Base-by-base conservation (phyloP, 179 eudicot genomes). In the Amaranthus tricolor region DNA sequence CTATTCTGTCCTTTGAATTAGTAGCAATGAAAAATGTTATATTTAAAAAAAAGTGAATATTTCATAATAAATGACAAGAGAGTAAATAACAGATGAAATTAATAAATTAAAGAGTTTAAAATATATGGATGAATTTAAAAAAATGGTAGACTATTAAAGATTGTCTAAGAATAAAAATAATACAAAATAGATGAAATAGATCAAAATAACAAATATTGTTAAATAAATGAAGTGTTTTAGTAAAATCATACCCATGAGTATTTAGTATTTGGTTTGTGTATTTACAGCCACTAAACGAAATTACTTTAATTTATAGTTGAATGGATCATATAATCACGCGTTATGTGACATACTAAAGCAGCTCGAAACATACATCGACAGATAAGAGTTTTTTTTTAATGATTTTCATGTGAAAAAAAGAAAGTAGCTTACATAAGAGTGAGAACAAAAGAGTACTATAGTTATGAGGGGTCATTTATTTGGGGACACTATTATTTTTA, bases 381-480 rank as follows among this genome's bases (percentile, higher is more conserved):
- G 74, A 71, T 57, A 19, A 60, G 31, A 69, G 72, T 69, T 31
- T 31, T 58, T 72, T 74, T 13, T 78, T 77, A 78, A 77, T 80
- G 79, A 77, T 80, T 83, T 75, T 78, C 49, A 50, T 66, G 48
- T 72, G 79, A 74, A 78, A 66, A 70, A 73, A 75, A 54, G 14
- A 73, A 75, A 72, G 47, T 52, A 66, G 82, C 82, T 79, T 82
- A 82, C 85, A 66, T 79, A 79, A 82, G 77, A 79, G 60, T 76
- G 79, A 77, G 76, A 74, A 12, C 21, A 54, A 62, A 54, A 24
- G 62, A 62, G 12, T 10, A 49, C n/a, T n/a, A n/a, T n/a, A n/a
- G n/a, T n/a, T 63, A 8, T 48, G 51, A 31, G 68, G 59, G 69
- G 55, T 72, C 53, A 69, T 48, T 73, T 71, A 60, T 60, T 43